Base-by-base conservation (phyloP, 768 basidiomycete genomes). In the Pleurotus eryngii region DNA sequence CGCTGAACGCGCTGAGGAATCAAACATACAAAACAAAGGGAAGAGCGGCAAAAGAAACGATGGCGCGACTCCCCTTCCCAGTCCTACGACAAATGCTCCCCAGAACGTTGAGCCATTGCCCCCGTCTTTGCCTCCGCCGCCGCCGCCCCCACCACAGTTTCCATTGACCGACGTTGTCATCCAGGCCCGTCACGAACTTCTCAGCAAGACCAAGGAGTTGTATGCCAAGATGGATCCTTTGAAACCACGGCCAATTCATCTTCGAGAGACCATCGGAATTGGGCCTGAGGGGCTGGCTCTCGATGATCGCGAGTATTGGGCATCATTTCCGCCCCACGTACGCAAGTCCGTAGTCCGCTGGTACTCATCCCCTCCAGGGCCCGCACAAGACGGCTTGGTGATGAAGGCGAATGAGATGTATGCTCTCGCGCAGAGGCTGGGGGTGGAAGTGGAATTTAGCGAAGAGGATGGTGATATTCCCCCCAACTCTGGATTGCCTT, bases 171-270 rank as follows among this genome's bases (percentile, higher is more conserved):
- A 54, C 17, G 51, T 54, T 15, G 39, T 54, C 3, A 15, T 38
- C n/a, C 2, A 51, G 17, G 49, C 35, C 12, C 49, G 49, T 22
- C 5, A 24, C 11, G 51, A 54, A 37, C 51, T 54, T 20, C 22
- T 30, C 8, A 38, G 17, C 11, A 54, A 54, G 38, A 18, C 51
- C 15, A 20, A 39, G 22, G 51, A 54, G 39, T 39, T 54, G 12
- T 54, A 54, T 7, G 22, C n/a, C 1, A 54, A 54, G 51, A 54
- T 54, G 51, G 51, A 54, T 24, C 51, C 51, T 18, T 0, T 54
- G 15, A n/a, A 40, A 8, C 51, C 51, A 4, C 51, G 51, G 9
- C 22, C 51, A 5, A 24, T 54, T 15, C 51, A 42, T 11, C 22
- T 27, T 17, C 17, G 51, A 54, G 38, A 54, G 11, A 40, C 51